Base-by-base conservation (phyloP, 2,329 filamentous ascomycete genomes). In the Septoria petroselini region DNA sequence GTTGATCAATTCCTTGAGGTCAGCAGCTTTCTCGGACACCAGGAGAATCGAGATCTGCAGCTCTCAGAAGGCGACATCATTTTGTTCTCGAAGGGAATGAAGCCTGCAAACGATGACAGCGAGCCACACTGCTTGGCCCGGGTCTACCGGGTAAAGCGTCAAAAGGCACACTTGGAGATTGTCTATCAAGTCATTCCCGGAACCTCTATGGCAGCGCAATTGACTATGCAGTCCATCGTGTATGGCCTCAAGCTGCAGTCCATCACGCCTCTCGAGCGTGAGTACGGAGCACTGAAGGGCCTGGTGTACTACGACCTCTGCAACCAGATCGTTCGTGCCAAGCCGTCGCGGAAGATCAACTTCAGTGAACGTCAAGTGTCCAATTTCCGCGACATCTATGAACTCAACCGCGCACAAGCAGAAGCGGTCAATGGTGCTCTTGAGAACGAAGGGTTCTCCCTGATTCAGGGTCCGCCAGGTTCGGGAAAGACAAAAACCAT, bases 401-500 rank as follows among this genome's bases (percentile, higher is more conserved):
- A 81, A 17, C 80, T 98, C 49, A 98, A 98, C 66, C 76, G 77
- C 34, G 93, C 90, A 4, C 93, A 98, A 66, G 89, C 91, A 3
- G 87, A 88, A 68, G 93, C 93, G 6, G 88, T 98, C 54, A 81
- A 93, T 57, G 94, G 91, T 45, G 91, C 91, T 9, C 81, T 91
- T 50, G 91, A 95, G 63, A 98, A 98, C 60, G 93, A 97, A 70
- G 94, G 89, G 0, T 98, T 98, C 65, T 97, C 93, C 2, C 75
- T 98, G 53, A 90, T 98, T 60, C 93, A 98, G 72, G 93, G 86
- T 48, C 93, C 93, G 42, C 93, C 93, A 1, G 93, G 93, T 68
- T 96, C 93, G 3, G 57, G 62, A 18, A 98, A 98, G 73, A 98
- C 93, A 0, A 98, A 98, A 69, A 98, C 93, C 0, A 98, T 98